Base-by-base conservation (phyloP, 2,329 filamentous ascomycete genomes). In the Trichoderma sp. region DNA sequence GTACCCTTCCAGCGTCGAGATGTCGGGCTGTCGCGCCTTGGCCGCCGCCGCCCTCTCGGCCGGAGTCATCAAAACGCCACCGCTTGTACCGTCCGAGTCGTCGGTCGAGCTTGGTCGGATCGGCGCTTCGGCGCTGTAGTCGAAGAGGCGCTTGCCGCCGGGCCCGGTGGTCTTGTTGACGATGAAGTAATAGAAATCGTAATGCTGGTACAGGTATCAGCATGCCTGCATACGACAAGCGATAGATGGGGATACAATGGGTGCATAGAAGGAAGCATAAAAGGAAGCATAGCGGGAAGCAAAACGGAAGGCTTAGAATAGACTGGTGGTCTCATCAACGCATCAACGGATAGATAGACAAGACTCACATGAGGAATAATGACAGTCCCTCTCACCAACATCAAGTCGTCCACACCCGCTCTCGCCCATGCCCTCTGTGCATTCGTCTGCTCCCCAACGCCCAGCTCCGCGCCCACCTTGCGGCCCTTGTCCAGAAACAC, bases 141-240 rank as follows among this genome's bases (percentile, higher is more conserved):
- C 84, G 76, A 99, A 98, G 10, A 99, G 80, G 6, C 86, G 80
- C 21, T 81, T 81, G 59, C 90, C 89, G 44, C 87, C 87, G n/a
- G 91, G 89, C 2, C 90, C 91, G 2, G 86, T 77, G 28, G 87
- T 90, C 72, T 90, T 92, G 76, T 98, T 97, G 76, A 96, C 90
- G 74, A 97, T 88, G 78, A 99, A 98, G 79, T 94, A 95, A 76
- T 98, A 95, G 75, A 99, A 93, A 69, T 98, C 94, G 74, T 96
- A 97, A 77, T 99, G 95, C 92, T 98, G 74, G 19, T 63, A 34
- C 44, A 48, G 55, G 51, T 44, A 48, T 67, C 28, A 67, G 65
- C 50, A 45, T 62, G 39, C 14, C 34, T 44, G 26, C n/a, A 44
- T 44, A n/a, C 21, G 34, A 39, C 45, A 34, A 39, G n/a, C 19